A percentile compares a stretch with the other conserved stretches of the same genome.
Conservation (phyloP, 805 yeast genomes). For the Lipomyces kockii region DNA sequence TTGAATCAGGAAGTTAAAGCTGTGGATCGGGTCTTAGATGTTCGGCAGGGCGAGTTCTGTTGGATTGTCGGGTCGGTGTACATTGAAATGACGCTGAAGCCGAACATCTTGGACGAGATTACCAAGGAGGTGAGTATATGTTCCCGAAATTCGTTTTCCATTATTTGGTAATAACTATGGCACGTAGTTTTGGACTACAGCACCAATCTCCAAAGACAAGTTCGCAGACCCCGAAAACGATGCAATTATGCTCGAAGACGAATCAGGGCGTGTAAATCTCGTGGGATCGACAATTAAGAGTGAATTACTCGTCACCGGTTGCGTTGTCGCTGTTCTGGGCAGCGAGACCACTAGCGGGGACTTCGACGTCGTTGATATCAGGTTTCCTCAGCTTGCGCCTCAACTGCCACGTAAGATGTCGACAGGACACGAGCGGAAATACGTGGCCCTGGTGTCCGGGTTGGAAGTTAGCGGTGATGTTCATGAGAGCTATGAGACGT, state of each 20-base stretch:
- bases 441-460: slow-evolving; percentile 78
- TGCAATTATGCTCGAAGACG: slow-evolving; percentile 82
- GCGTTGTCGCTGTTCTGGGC: slow-evolving; percentile 84
- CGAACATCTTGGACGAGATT: slow-evolving; percentile 83
- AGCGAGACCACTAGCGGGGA: slow-evolving; percentile 82
- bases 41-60: slow-evolving; percentile 61
- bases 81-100: slow-evolving; percentile 81
- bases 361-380: slow-evolving; percentile 80
- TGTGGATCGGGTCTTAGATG: slow-evolving; percentile 62
- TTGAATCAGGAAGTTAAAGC: slow-evolving; percentile 49
- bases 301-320: slow-evolving; percentile 80
- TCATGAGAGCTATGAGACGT: slow-evolving; percentile 54
- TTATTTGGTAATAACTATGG: neutral
- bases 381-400: slow-evolving; percentile 67
- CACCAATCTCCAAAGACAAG: slow-evolving; percentile 48
- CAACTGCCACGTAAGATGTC: slow-evolving; percentile 48
- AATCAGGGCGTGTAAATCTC: slow-evolving; percentile 81
- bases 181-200: slow-evolving; percentile 47
- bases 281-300: slow-evolving; percentile 53
- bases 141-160: neutral
- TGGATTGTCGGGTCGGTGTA: slow-evolving; percentile 90
- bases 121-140: slow-evolving; percentile 47
- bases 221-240: slow-evolving; percentile 62
- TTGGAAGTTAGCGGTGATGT: slow-evolving; percentile 57
- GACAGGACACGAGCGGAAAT: slow-evolving; percentile 32